These are phyloP conservation scores for Cenococcum geophilum DNA, from an alignment of 495 filamentous ascomycete genomes.

Conservation along the genomic window DNA sequence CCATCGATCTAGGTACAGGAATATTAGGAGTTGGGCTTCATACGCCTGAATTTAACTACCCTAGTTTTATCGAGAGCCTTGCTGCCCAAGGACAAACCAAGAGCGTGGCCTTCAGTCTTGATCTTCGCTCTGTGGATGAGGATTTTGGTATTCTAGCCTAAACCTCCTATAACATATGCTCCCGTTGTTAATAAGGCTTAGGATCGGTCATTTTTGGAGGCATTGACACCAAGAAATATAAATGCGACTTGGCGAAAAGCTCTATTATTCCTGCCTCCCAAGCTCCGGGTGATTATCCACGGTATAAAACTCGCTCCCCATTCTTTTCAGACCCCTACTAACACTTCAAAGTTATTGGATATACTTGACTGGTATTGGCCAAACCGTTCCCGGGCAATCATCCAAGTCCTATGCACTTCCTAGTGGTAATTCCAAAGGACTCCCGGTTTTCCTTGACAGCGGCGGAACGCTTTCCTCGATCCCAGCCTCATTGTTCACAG, in stretches of 20 bases:
- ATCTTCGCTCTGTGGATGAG: background rate
- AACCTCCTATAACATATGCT: no score
- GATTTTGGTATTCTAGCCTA: no score
- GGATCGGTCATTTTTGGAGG: background rate
- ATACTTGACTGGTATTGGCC: no score
- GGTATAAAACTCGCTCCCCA: no score
- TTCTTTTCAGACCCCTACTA: no score
- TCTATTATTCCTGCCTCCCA: background rate
- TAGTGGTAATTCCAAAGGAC: no score
- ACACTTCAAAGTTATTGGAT: no score
- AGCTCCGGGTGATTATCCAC: background rate
- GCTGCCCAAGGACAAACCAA: background rate
- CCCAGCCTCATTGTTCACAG: background rate
- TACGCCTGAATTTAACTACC: background rate
- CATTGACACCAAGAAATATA: background rate
- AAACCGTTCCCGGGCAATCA: no score
- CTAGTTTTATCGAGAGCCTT: background rate
- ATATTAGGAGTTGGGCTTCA: background rate
- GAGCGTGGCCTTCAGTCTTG: background rate
- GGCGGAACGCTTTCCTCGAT: background rate
- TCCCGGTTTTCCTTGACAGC: background rate
- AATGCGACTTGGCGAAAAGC: background rate
- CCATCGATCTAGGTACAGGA: background rate
- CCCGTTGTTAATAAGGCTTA: no score
- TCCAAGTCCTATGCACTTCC: no score